Evolutionary conservation across 345 rosid species (phyloP).

Genomic region (Gossypium arboreum): DNA sequence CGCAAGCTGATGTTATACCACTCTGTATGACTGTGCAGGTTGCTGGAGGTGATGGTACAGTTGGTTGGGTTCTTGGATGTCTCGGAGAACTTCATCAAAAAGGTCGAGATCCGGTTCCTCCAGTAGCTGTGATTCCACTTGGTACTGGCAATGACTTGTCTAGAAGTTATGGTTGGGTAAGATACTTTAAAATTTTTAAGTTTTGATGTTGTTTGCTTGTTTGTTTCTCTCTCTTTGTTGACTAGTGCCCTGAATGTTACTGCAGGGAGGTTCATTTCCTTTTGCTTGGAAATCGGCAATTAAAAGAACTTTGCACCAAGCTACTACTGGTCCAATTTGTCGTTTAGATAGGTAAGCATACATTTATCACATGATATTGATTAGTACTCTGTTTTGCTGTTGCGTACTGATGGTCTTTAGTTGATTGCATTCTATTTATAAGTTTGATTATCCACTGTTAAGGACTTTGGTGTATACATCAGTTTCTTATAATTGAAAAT

Average conservation of each 20-base stretch:
- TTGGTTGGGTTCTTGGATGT: slow-evolving; percentile 95
- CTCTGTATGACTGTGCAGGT: slow-evolving; percentile 51
- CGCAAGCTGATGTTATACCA: background rate
- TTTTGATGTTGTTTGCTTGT: slow-evolving; percentile 19
- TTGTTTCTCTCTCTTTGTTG: slow-evolving; percentile 19
- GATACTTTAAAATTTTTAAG: slow-evolving; percentile 17
- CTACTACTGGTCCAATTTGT: slow-evolving; percentile 47
- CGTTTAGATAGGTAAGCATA: slow-evolving; percentile 69
- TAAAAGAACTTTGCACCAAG: slow-evolving; percentile 69
- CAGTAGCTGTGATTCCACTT: slow-evolving; percentile 80
- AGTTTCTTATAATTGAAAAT: background rate
- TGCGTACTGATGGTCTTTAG: background rate
- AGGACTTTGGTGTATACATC: background rate
- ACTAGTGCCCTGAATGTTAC: slow-evolving; percentile 20
- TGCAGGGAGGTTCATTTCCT: slow-evolving; percentile 95
- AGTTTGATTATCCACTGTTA: slow-evolving; percentile 2
- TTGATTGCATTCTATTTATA: background rate
- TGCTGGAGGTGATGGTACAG: slow-evolving; percentile 99
- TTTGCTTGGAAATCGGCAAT: slow-evolving; percentile 93
- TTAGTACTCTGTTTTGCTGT: background rate
- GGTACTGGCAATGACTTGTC: slow-evolving; percentile 96
- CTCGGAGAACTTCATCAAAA: slow-evolving; percentile 57
- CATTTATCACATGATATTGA: background rate
- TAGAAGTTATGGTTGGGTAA: slow-evolving; percentile 95
- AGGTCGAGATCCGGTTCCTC: slow-evolving; percentile 70